These are phyloP conservation scores for Straminergon stramineum DNA, from an alignment of 225 moss, liverwort and hornwort genomes.

Conservation along the genomic window DNA sequence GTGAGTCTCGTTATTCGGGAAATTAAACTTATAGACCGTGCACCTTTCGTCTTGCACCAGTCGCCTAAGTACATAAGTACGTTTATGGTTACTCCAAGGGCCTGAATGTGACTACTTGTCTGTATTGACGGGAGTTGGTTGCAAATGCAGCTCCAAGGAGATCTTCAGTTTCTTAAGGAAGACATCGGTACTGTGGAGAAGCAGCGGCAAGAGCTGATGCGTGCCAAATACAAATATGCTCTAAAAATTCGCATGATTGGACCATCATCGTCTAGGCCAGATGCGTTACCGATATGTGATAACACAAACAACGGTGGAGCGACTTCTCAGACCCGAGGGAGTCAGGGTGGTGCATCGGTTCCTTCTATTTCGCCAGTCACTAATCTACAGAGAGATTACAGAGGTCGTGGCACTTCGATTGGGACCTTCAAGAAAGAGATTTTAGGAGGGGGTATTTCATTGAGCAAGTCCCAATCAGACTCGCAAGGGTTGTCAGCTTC, in stretches of 20 bases:
- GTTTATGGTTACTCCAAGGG: neutral
- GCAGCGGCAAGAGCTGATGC: constrained; percentile 54
- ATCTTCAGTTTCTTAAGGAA: constrained; percentile 77
- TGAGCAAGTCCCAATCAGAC: constrained; percentile 25
- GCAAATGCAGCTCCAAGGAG: constrained; percentile 68
- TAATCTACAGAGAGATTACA: constrained; percentile 23
- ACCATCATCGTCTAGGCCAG: constrained; percentile 45
- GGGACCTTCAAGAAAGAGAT: constrained; percentile 39
- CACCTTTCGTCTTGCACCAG: neutral
- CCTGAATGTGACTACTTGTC: neutral
- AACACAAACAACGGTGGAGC: constrained; percentile 46
- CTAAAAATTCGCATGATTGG: constrained; percentile 61
- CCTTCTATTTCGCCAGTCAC: constrained; percentile 13
- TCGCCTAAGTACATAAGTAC: neutral
- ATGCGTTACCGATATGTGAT: constrained; percentile 32
- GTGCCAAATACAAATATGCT: constrained; percentile 60
- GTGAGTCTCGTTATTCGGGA: neutral
- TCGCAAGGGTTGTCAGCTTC: constrained; percentile 27
- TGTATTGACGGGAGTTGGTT: neutral
- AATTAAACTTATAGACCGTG: neutral
- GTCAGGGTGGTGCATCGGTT: constrained; percentile 75
- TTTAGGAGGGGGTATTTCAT: constrained; percentile 16
- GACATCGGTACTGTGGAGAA: constrained; percentile 76
- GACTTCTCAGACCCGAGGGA: constrained; percentile 42
- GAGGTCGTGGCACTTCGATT: constrained; percentile 24